Base-by-base conservation (phyloP, 1,284 basidiomycete genomes). In the Retiboletus flavoniger region DNA sequence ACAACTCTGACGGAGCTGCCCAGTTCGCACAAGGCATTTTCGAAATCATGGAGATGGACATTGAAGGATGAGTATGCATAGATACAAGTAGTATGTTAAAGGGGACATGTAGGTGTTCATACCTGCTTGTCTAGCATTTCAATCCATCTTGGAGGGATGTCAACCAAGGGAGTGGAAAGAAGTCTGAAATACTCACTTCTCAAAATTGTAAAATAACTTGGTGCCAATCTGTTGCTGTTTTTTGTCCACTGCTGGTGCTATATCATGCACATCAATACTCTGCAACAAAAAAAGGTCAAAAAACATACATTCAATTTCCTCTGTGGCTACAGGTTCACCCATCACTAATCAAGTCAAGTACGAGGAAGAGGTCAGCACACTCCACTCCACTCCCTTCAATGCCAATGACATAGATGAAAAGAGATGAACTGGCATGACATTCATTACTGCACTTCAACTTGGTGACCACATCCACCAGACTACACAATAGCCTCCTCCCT, bases 1-100 rank as follows among this genome's bases (percentile, higher is more conserved):
- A 71, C 53, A 16, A 68, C 72, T 4, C 68, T 68, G 39, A 72
- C 69, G 2, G 71, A 69, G 31, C 68, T 72, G 10, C 71, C 68
- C 7, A 69, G 54, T 43, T 69, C 68, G 16, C 68, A 71, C 6
- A 69, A 69, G 4, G 68, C 69, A 4, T 69, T 69, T 49, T 69
- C 69, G 14, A 71, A 69, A 35, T 67, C 70, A 16, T 62, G 67
- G 28, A 69, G 69, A 70, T 69, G 24, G 3, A 21, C 4, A 13
- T 26, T 16, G 5, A 7, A 16, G 13, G 13, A 36, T 63, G 40
- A 21, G 53, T 7, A 32, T n/a, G 13, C 26, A 41, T 28, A n/a
- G 29, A 10, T 29, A 10, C 6, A 3, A 7, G 14, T 3, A 17
- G 16, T 7, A 5, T 17, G 4, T 14, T 16, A 28, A 42, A 16